These are phyloP conservation scores for Cladophialophora bantiana DNA, from an alignment of 2,329 filamentous ascomycete species.

Conservation along the genomic window DNA sequence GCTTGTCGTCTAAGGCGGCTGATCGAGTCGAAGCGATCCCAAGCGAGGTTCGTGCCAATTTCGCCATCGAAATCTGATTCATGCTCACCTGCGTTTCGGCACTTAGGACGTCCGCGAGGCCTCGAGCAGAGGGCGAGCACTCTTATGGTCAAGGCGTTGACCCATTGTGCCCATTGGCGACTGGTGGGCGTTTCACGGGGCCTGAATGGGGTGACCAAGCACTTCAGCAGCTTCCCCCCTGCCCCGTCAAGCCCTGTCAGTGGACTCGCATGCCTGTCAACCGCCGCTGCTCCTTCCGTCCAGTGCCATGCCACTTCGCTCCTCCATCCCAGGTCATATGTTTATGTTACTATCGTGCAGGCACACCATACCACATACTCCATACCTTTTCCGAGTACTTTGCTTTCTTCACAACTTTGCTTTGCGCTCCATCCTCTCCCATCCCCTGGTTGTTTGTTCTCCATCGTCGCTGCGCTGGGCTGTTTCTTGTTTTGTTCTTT, in stretches of 20 bases:
- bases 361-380: slow-evolving; percentile 24
- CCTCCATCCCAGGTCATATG: slow-evolving; percentile 21
- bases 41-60: slow-evolving; percentile 40
- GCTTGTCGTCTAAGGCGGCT: slow-evolving; percentile 38
- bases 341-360: slow-evolving; percentile 23
- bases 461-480: slow-evolving; percentile 1
- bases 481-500: slow-evolving; percentile 25
- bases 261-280: slow-evolving; percentile 21
- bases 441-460: slow-evolving; percentile 19
- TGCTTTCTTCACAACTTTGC: slow-evolving; percentile 20
- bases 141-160: slow-evolving; percentile 21
- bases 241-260: slow-evolving; percentile 20
- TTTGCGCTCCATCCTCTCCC: slow-evolving; percentile 18
- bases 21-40: slow-evolving; percentile 39
- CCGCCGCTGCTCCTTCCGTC: slow-evolving; percentile 21
- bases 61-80: slow-evolving; percentile 37
- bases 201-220: slow-evolving; percentile 32
- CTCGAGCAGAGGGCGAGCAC: slow-evolving; percentile 29
- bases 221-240: slow-evolving; percentile 18
- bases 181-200: slow-evolving; percentile 32
- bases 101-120: slow-evolving; percentile 37
- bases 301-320: slow-evolving; percentile 24
- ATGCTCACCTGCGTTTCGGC: slow-evolving; percentile 37
- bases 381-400: slow-evolving; percentile 14
- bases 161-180: slow-evolving; percentile 29